Percentiles rank a stretch among this genome's conserved stretches.
Evolutionary conservation across 1,284 basidiomycete species (phyloP).

Genomic region (Apiotrichum akiyoshidainum): DNA sequence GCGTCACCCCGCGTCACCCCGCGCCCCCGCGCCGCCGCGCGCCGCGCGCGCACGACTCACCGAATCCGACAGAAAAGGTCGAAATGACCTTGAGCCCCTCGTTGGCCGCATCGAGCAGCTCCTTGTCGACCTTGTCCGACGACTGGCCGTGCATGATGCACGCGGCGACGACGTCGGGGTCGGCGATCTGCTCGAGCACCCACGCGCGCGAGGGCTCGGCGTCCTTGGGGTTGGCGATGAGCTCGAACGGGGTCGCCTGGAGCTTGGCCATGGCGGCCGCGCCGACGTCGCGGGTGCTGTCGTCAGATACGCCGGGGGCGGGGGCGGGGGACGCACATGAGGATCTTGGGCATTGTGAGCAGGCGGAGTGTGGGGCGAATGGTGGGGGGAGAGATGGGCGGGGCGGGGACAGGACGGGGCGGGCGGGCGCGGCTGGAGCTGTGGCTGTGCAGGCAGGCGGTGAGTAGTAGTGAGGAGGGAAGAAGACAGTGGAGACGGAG

Average conservation of each 20-base stretch:
- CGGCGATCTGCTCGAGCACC: slow-evolving; percentile 72
- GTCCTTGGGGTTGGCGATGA: slow-evolving; percentile 68
- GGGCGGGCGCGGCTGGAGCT: neutral
- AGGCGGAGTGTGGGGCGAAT: neutral
- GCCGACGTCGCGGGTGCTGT: slow-evolving; percentile 58
- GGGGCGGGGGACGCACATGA: slow-evolving; percentile 11
- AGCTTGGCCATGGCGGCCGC: slow-evolving; percentile 67
- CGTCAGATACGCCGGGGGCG: neutral
- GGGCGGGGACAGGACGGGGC: neutral
- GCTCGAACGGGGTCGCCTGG: slow-evolving; percentile 42
- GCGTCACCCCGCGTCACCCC: no score
- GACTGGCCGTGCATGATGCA: slow-evolving; percentile 42
- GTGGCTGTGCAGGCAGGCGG: no score
- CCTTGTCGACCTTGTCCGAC: slow-evolving; percentile 60
- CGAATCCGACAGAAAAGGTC: slow-evolving; percentile 81
- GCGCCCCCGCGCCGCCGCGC: no score
- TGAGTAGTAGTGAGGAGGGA: no score
- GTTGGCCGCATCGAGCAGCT: slow-evolving; percentile 66
- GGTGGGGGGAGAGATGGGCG: neutral
- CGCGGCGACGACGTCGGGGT: slow-evolving; percentile 57
- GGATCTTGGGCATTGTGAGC: slow-evolving; percentile 23
- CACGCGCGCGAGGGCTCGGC: slow-evolving; percentile 65
- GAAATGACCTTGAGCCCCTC: slow-evolving; percentile 67
- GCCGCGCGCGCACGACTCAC: slow-evolving; percentile 54
- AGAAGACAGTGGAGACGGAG: no score